Evolutionary conservation across 345 rosid genomes (phyloP), one percentile per base, ranked within the genome.

Genomic region (Iberis pinnata): DNA sequence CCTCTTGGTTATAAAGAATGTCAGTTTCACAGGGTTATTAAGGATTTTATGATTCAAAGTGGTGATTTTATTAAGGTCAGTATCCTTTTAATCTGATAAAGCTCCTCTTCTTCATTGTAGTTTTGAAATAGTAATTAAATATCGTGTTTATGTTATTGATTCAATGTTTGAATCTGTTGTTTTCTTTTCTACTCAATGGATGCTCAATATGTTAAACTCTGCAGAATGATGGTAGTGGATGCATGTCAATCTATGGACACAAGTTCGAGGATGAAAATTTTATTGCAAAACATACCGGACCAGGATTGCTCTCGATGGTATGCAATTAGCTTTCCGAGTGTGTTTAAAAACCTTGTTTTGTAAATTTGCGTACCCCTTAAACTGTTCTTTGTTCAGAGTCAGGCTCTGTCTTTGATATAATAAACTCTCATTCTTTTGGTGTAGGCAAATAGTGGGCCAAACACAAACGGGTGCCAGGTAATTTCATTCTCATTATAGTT

Each of bases 181-280:
- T 38, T 26, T 29, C 40, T 32, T 43, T 37, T 46, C 52, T 43
- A 10, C 29, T 25, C 43, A 50, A 6, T 26, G 17, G 9, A 43
- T 35, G 47, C 42, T 31, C 33, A 62, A 36, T 13, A 43, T 35
- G 47, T 35, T 31, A 37, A 62, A 36, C 15, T 61, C 74, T 56
- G 68, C 73, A 92, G 97, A 94, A 90, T 53, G 98, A 92, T 71
- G 98, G 98, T 48, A 83, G 87, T 54, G 98, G 98, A 44, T 92
- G 94, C 22, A 43, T 70, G 56, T 92, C 97, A 10, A 78, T 92
- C 16, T 88, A 85, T 47, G 97, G 98, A 11, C 94, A 48, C 51
- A 76, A 85, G 74, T 85, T 88, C 24, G 95, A 88, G 0, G 98
- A 92, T 61, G 95, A 92, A 61, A 88, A 83, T 60, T 92, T 88